These are phyloP conservation scores for Saccharomyces hybrid DNA, from an alignment of 1,139 yeast species.

Conservation along the genomic window DNA sequence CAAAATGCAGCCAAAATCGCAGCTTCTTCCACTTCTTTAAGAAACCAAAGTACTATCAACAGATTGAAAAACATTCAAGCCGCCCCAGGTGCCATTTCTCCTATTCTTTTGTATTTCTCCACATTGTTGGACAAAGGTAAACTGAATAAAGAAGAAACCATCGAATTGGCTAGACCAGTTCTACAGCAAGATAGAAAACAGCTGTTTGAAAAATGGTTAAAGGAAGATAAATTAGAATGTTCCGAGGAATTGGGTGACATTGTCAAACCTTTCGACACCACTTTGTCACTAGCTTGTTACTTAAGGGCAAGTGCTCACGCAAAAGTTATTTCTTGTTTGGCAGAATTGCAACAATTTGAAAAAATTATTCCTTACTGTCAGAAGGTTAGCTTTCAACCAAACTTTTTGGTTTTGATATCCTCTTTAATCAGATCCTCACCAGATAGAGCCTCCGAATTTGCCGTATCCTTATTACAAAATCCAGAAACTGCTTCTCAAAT, in stretches of 20 bases:
- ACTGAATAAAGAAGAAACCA: constrained; percentile 85
- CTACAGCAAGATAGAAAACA: constrained; percentile 93
- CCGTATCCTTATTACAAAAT: constrained; percentile 68
- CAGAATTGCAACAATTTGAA: constrained; percentile 94
- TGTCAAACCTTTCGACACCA: constrained; percentile 78
- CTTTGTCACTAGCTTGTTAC: constrained; percentile 86
- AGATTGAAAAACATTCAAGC: constrained; percentile 87
- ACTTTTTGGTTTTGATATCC: constrained; percentile 83
- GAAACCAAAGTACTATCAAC: constrained; percentile 92
- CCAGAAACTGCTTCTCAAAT: constrained; percentile 54
- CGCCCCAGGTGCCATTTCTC: constrained; percentile 94
- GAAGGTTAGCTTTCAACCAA: constrained; percentile 83
- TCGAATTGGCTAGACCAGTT: constrained; percentile 93
- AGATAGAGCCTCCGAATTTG: constrained; percentile 97
- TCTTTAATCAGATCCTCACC: constrained; percentile 87
- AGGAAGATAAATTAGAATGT: constrained; percentile 86
- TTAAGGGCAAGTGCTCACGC: constrained; percentile 77
- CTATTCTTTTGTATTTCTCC: constrained; percentile 87
- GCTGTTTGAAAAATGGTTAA: constrained; percentile 90
- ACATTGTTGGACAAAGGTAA: constrained; percentile 89
- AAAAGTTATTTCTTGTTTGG: constrained; percentile 86
- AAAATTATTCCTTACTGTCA: constrained; percentile 91
- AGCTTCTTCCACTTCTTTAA: constrained; percentile 86
- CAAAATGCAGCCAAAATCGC: constrained; percentile 93
- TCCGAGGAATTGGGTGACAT: constrained; percentile 97